Evolutionary conservation across 139 green algal genomes (phyloP), one percentile per base, ranked within the genome.

Genomic region (Picochlorum sp.): DNA sequence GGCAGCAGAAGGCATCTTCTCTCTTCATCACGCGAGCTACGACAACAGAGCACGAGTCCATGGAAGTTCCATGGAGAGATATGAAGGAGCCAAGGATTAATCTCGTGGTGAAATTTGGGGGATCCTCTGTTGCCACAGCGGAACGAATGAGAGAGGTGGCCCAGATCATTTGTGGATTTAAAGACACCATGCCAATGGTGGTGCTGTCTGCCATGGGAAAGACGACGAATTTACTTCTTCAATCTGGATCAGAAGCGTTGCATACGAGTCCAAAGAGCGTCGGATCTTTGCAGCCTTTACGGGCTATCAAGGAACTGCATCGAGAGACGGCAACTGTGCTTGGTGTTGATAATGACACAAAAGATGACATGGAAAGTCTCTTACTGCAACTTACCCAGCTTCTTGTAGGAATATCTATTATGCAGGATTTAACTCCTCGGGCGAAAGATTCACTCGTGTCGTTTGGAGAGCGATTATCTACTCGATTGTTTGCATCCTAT

Each of bases 151-250:
- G 56, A 1, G 90, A 98, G 76, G 92, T 98, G 14, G 92, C 91
- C 4, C 74, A 90, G 45, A 97, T 99, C 64, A 76, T 98, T 18
- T 90, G 83, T 75, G 77, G 68, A 50, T 97, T 97, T 52, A 84
- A 77, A 0, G 68, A 97, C 3, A 72, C 94, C 16, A 70, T 85
- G 31, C 94, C 94, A 0, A 79, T 77, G 34, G 79, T 99, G n/a
- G 91, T 98, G 14, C 73, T 99, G 41, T 95, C 85, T 11, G 94
- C 94, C 6, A 99, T 99, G 94, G 94, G 94, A 63, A 98, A 98
- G 82, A 98, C 89, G 30, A 99, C 94, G 45, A 98, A 99, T 73
- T 73, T 92, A 67, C 83, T 99, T 62, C 76, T 99, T 20, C 70
- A 89, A 76, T 86, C 80, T 49, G 90, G 86, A 13, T 79, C 88